Percentiles rank a stretch among this genome's conserved stretches.
phyloP scores from a whole-genome alignment of 2,329 filamentous ascomycete genomes.

The Cryphonectria nitschkei region DNA sequence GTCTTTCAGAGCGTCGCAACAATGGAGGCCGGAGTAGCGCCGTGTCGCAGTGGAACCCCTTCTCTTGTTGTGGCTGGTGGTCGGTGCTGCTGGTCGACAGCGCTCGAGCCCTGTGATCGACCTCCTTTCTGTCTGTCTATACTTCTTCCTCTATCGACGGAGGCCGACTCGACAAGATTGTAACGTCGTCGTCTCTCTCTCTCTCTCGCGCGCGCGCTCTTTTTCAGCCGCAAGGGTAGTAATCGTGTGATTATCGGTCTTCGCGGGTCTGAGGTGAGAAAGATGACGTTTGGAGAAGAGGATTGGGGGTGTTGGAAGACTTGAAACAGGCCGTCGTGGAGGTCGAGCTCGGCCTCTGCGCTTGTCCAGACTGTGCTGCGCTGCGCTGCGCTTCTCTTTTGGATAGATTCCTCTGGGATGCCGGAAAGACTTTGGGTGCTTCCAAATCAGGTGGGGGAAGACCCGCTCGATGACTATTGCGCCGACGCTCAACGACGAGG shows the following conservation, averaged over 20 bases:
- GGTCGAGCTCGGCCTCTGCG: slow-evolving; percentile 15
- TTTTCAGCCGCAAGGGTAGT: background rate
- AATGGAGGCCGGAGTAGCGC: slow-evolving; percentile 25
- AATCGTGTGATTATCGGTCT: background rate
- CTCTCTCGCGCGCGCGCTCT: background rate
- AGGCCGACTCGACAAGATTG: background rate
- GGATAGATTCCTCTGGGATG: background rate
- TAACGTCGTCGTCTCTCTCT: background rate
- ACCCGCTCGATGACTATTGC: background rate
- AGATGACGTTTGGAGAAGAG: slow-evolving; percentile 22
- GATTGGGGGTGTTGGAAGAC: slow-evolving; percentile 23
- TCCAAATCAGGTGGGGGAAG: background rate
- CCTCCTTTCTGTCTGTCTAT: background rate
- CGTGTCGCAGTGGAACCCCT: slow-evolving; percentile 26
- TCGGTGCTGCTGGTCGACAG: slow-evolving; percentile 5
- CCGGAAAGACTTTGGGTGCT: background rate
- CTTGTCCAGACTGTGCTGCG: background rate
- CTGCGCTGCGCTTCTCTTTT: slow-evolving; percentile 1
- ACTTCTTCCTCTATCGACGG: background rate
- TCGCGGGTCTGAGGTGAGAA: slow-evolving; percentile 21
- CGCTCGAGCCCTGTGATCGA: background rate
- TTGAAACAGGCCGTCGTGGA: slow-evolving; percentile 28
- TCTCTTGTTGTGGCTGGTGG: background rate
- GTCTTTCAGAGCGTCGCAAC: slow-evolving; percentile 16
- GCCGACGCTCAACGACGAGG: background rate